A percentile compares a stretch with the other conserved stretches of the same genome.
Evolutionary conservation across 352 stramenopile species (phyloP).

Genomic region (Phytophthora pluvialis): DNA sequence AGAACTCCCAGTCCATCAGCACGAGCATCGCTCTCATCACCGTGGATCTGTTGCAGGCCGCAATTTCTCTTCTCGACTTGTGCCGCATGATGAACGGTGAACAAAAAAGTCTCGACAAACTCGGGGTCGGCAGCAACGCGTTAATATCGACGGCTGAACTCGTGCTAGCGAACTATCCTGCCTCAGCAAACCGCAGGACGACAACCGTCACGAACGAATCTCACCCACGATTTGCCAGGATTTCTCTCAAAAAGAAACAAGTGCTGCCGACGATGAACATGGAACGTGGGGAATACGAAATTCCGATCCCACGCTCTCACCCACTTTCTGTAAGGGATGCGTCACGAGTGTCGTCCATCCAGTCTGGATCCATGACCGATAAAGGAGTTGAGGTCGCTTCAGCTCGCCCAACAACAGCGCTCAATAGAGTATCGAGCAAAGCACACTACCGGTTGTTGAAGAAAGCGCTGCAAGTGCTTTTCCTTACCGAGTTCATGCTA

Average conservation of each 20-base stretch:
- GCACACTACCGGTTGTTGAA: conserved; percentile 22
- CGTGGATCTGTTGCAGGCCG: conserved; percentile 25
- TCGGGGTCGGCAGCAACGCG: conserved; percentile 1
- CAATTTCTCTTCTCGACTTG: conserved; percentile 24
- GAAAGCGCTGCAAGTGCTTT: conserved; percentile 32
- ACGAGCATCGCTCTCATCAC: conserved; percentile 29
- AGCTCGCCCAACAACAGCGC: not conserved
- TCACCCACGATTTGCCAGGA: not conserved
- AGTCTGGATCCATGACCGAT: not conserved
- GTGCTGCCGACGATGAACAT: conserved; percentile 23
- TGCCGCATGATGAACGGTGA: conserved; percentile 21
- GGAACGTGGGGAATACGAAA: conserved; percentile 1
- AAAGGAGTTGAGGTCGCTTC: conserved; percentile 2
- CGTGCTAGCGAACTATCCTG: conserved; percentile 1
- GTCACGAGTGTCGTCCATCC: not conserved
- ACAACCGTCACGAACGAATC: not conserved
- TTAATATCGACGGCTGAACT: conserved; percentile 16
- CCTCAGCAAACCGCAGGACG: not conserved
- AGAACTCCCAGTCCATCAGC: conserved; percentile 19
- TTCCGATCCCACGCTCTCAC: conserved; percentile 1
- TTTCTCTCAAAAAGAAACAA: conserved; percentile 17
- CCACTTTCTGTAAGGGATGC: not conserved
- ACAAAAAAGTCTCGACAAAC: conserved; percentile 11
- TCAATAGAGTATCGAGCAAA: conserved; percentile 7
- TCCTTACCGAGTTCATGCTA: conserved; percentile 50